Base-by-base conservation (phyloP, 176 grass and related monocot genomes). In the Oryza longistaminata region DNA sequence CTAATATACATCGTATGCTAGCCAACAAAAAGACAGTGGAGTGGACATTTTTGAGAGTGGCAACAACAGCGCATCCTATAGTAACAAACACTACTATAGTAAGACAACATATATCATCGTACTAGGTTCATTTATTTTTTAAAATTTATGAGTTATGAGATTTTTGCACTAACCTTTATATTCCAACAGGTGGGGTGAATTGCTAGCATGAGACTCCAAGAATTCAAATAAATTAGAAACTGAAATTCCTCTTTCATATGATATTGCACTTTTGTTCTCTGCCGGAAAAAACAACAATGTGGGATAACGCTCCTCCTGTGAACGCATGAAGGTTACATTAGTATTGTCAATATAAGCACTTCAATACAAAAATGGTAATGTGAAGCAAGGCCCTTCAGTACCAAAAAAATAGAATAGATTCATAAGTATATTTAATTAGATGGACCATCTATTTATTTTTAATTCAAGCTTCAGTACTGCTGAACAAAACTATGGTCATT, bases 231-330 rank as follows among this genome's bases (percentile, higher is more conserved):
- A 88, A 77, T 93, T 90, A 70, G 89, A 46, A 64, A 98, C 85
- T 62, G 93, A 95, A 49, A 92, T 87, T 65, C 76, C 81, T 22
- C 91, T 87, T 80, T 88, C 80, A 83, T 93, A 98, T 64, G 87
- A 78, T 81, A 93, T 87, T 78, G 88, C 89, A 45, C 73, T 93
- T 93, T 98, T 95, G 75, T 91, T 92, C 74, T 93, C 89, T 6
- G 91, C 91, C 19, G 91, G 93, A 79, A 93, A 98, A 85, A 98
- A 88, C 55, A 95, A 84, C 22, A 92, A 58, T 21, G 77, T 82
- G 45, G 93, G 96, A 88, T 93, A 98, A 87, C 86, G 73, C 66
- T 98, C 96, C 80, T 90, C 87, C 96, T 98, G 82, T 75, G 69
- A 13, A 70, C 45, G 39, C 10, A 82, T 72, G 68, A 88, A 72